Percentiles rank a stretch among this genome's conserved stretches.
Conservation (phyloP, 768 basidiomycete genomes). For the Mycena metata region DNA sequence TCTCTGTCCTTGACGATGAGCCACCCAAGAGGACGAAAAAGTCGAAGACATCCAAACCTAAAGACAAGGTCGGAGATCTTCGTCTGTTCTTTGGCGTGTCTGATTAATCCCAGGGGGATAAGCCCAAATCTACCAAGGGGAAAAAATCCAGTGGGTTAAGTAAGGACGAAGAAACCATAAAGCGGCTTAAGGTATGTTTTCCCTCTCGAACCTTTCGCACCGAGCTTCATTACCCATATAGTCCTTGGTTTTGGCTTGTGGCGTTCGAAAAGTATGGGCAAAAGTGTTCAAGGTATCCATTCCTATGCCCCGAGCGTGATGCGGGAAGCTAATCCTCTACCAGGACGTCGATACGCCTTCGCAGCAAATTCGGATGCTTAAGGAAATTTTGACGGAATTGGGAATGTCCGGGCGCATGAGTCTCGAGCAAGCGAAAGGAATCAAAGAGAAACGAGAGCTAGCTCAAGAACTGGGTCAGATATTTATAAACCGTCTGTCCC, state of each 20-base stretch:
- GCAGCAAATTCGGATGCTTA: slow-evolving; percentile 76
- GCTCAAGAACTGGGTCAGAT: slow-evolving; percentile 81
- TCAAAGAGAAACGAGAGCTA: slow-evolving; percentile 80
- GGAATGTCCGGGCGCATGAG: slow-evolving; percentile 87
- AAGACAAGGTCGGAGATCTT: slow-evolving; percentile 48
- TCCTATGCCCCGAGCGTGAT: no score
- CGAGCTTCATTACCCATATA: slow-evolving; percentile 42
- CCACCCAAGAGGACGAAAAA: slow-evolving; percentile 62
- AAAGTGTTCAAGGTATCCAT: slow-evolving; percentile 67
- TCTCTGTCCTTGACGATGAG: slow-evolving; percentile 73
- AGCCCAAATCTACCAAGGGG: slow-evolving; percentile 47
- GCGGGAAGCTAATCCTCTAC: no score
- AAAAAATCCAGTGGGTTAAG: slow-evolving; percentile 51
- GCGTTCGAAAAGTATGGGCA: slow-evolving; percentile 82
- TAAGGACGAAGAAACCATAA: slow-evolving; percentile 82
- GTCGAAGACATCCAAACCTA: slow-evolving; percentile 47
- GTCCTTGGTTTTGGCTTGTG: slow-evolving; percentile 81
- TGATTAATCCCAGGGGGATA: slow-evolving; percentile 42
- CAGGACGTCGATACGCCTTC: slow-evolving; percentile 63
- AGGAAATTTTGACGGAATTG: slow-evolving; percentile 73
- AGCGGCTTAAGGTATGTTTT: slow-evolving; percentile 74
- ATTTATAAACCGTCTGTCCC: neutral
- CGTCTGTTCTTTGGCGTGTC: neutral
- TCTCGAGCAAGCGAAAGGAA: slow-evolving; percentile 83
- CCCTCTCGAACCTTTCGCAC: neutral